These are phyloP conservation scores for Rhynchospora breviuscula DNA, from an alignment of 176 grass and related monocot species.

Conservation along the genomic window DNA sequence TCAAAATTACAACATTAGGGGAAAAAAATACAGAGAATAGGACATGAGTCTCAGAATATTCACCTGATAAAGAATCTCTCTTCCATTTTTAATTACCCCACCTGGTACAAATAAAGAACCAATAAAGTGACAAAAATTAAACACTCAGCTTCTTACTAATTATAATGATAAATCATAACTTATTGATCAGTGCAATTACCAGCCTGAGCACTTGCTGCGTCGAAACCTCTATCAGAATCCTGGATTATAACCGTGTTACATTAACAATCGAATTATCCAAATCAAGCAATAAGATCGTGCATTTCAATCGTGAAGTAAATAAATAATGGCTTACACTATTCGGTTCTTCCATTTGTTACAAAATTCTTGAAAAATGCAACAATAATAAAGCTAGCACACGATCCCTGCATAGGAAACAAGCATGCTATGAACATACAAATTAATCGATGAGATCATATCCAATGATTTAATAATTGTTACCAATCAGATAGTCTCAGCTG, in stretches of 20 bases:
- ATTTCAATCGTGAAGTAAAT: not conserved
- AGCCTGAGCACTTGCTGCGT: not conserved
- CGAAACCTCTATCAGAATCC: not conserved
- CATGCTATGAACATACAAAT: not conserved
- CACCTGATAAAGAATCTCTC: slow-evolving; percentile 89
- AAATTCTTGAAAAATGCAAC: not conserved
- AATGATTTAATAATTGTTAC: not conserved
- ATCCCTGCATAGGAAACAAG: not conserved
- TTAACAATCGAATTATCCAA: not conserved
- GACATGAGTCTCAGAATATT: not conserved
- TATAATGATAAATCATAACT: not conserved
- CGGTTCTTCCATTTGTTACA: not conserved
- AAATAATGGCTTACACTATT: not conserved
- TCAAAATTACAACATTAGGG: not conserved
- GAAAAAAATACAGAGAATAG: not conserved
- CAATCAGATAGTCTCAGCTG: not conserved
- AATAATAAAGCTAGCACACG: not conserved
- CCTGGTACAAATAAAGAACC: slow-evolving; percentile 22
- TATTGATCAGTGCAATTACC: not conserved
- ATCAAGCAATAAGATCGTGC: not conserved
- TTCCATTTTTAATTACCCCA: slow-evolving; percentile 62
- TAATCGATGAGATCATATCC: not conserved
- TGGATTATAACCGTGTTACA: not conserved
- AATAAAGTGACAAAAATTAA: not conserved
- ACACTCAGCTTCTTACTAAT: not conserved